Conservation (phyloP, 441 rosid species). For the Mallotus repandus region DNA sequence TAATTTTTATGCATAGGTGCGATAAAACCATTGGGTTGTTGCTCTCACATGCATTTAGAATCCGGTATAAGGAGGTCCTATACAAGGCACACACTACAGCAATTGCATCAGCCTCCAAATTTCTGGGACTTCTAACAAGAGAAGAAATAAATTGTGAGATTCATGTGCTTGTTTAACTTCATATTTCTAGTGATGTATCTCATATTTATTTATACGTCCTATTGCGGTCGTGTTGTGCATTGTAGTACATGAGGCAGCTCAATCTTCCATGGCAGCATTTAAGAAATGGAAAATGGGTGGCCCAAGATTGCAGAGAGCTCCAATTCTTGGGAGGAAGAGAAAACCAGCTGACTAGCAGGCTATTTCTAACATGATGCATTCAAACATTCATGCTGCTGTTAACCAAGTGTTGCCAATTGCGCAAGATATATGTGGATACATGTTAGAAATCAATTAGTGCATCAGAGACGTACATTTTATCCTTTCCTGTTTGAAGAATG, state of each 20-base stretch:
- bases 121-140: constrained; percentile 46
- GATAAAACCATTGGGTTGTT: constrained; percentile 70
- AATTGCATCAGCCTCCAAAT: constrained; percentile 56
- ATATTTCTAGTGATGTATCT: background rate
- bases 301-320: constrained; percentile 62
- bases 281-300: constrained; percentile 78
- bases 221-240: background rate
- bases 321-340: constrained; percentile 74
- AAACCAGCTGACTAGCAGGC: constrained; percentile 38
- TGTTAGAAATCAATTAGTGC: background rate
- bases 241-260: constrained; percentile 73
- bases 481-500: background rate
- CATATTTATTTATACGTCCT: background rate
- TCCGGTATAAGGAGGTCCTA: constrained; percentile 67
- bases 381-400: background rate
- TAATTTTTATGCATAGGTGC: constrained; percentile 37
- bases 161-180: constrained; percentile 13
- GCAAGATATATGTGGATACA: background rate
- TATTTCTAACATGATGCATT: constrained; percentile 10
- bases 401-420: background rate
- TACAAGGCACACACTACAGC: constrained; percentile 73
- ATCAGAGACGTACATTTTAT: background rate
- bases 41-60: constrained; percentile 65
- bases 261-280: constrained; percentile 56
- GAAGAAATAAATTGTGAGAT: constrained; percentile 63